phyloP scores from a whole-genome alignment of 1,284 basidiomycete species.

The Peniophora sp. region DNA sequence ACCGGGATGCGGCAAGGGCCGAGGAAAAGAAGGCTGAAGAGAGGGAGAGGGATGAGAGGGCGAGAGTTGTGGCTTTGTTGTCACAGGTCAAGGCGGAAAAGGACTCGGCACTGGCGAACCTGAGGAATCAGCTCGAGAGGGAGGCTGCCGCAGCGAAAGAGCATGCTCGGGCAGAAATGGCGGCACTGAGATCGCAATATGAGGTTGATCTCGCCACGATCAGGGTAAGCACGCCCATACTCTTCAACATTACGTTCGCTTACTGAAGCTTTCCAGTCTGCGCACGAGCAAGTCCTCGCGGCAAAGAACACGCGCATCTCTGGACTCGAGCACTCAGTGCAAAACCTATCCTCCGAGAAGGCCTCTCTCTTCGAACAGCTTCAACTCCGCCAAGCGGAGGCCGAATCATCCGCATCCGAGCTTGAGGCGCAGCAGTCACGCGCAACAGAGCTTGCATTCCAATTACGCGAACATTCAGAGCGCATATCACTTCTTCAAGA shows the following conservation, averaged over 20 bases:
- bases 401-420: conserved; percentile 73
- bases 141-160: conserved; percentile 61
- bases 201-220: conserved; percentile 69
- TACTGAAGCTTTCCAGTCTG: conserved; percentile 37
- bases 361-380: conserved; percentile 75
- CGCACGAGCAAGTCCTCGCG: conserved; percentile 62
- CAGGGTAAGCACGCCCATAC: conserved; percentile 47
- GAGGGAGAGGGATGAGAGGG: conserved; percentile 55
- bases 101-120: conserved; percentile 59
- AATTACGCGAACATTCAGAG: conserved; percentile 73
- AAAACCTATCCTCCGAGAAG: conserved; percentile 64
- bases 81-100: conserved; percentile 55
- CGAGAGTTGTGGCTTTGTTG: conserved; percentile 49
- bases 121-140: conserved; percentile 71
- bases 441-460: conserved; percentile 78
- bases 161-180: conserved; percentile 66
- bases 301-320: conserved; percentile 56
- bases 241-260: background rate
- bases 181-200: conserved; percentile 57
- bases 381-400: conserved; percentile 79
- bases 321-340: conserved; percentile 63
- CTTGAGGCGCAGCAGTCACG: conserved; percentile 69
- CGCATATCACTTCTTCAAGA: conserved; percentile 64
- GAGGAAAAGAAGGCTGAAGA: conserved; percentile 54
- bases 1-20: conserved; percentile 43